These are phyloP conservation scores for Aspergillus indologenus DNA, from an alignment of 495 filamentous ascomycete species.

Conservation along the genomic window DNA sequence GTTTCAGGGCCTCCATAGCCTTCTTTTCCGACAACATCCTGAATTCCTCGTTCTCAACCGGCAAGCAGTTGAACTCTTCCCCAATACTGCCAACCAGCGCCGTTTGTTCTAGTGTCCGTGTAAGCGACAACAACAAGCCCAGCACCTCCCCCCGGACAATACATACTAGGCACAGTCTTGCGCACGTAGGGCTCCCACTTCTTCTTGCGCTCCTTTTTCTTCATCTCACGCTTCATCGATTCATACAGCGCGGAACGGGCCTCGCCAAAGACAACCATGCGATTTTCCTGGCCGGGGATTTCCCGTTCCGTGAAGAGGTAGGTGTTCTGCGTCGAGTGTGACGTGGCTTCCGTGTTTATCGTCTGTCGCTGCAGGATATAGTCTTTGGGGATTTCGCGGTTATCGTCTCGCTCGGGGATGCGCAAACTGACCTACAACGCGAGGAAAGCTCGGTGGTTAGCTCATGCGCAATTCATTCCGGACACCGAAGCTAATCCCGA, in stretches of 20 bases:
- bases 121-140: slow-evolving; percentile 19
- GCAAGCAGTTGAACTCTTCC: slow-evolving; percentile 75
- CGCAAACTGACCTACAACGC: slow-evolving; percentile 47
- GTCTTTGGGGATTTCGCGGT: slow-evolving; percentile 72
- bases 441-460: background rate
- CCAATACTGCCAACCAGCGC: slow-evolving; percentile 66
- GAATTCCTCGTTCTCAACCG: slow-evolving; percentile 72
- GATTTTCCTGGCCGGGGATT: slow-evolving; percentile 68
- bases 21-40: slow-evolving; percentile 56
- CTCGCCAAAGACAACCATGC: slow-evolving; percentile 43
- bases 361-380: slow-evolving; percentile 70
- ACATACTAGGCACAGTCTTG: slow-evolving; percentile 78
- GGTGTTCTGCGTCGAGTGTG: slow-evolving; percentile 61
- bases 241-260: slow-evolving; percentile 46
- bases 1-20: slow-evolving; percentile 60
- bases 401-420: slow-evolving; percentile 52
- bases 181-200: slow-evolving; percentile 66
- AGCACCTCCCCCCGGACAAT: background rate
- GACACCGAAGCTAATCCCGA: background rate
- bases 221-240: slow-evolving; percentile 44
- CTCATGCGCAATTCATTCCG: background rate
- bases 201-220: slow-evolving; percentile 53
- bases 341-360: slow-evolving; percentile 42
- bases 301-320: slow-evolving; percentile 92
- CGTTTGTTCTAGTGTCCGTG: slow-evolving; percentile 65